phyloP scores from a whole-genome alignment of 768 basidiomycete species.

The Leccinellum rugosiceps region DNA sequence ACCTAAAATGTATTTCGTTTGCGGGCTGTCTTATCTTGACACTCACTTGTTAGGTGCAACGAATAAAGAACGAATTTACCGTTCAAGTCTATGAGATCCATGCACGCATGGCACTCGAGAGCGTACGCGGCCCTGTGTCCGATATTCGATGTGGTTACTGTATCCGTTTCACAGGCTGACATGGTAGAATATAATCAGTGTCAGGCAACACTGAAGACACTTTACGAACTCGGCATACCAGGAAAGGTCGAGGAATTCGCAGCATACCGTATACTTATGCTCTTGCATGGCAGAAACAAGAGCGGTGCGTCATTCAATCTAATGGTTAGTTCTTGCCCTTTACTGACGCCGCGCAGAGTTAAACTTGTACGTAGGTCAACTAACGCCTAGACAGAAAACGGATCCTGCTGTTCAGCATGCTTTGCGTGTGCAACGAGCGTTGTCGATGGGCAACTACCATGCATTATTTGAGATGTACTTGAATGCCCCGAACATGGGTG shows the following conservation, averaged over 20 bases:
- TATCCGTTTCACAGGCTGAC: constrained; percentile 61
- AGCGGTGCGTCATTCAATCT: constrained; percentile 60
- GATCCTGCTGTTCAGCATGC: constrained; percentile 83
- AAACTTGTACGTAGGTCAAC: constrained; percentile 95
- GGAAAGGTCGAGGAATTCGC: constrained; percentile 96
- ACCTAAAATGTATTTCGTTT: constrained; percentile 36
- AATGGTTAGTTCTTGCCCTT: background rate
- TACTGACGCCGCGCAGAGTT: constrained; percentile 55
- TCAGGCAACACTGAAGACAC: constrained; percentile 81
- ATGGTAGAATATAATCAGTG: constrained; percentile 99
- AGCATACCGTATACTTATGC: constrained; percentile 95
- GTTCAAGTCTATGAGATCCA: constrained; percentile 98
- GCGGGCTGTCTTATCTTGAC: constrained; percentile 1
- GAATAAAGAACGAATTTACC: constrained; percentile 98
- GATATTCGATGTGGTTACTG: constrained; percentile 10
- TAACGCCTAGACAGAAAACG: constrained; percentile 88
- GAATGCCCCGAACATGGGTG: constrained; percentile 93
- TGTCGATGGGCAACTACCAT: constrained; percentile 94
- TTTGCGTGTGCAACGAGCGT: constrained; percentile 80
- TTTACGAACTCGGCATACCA: constrained; percentile 91
- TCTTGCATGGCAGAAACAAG: constrained; percentile 89
- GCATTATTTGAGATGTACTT: constrained; percentile 82
- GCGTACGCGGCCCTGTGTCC: constrained; percentile 45
- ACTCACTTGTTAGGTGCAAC: constrained; percentile 70
- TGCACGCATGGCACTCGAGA: constrained; percentile 93